phyloP scores from a whole-genome alignment of 2,329 filamentous ascomycete species.

The Trichoderma simmonsii region DNA sequence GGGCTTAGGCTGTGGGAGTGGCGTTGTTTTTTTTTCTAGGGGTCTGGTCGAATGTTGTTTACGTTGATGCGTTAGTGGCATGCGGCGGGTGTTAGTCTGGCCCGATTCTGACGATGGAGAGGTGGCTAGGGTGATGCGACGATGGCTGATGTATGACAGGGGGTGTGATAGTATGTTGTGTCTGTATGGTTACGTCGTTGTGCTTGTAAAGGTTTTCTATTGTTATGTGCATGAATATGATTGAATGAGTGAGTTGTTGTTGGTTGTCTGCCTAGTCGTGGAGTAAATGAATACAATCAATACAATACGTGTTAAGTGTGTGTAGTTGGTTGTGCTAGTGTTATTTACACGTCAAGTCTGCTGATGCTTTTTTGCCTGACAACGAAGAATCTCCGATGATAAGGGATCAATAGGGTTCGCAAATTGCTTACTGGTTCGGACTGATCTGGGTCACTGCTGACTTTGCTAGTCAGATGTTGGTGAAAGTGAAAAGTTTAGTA shows the following conservation, averaged over 20 bases:
- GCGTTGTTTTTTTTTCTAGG: slow-evolving; percentile 10
- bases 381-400: not conserved
- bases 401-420: too few relatives aligned
- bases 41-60: slow-evolving; percentile 2
- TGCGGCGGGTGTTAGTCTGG: not conserved
- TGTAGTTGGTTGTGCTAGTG: not conserved
- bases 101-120: not conserved
- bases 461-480: not conserved
- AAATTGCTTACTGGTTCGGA: not conserved
- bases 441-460: not conserved
- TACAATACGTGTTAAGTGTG: not conserved
- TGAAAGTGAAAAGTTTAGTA: not conserved
- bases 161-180: not conserved
- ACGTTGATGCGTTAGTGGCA: not conserved
- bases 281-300: not conserved
- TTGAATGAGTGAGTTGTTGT: not conserved
- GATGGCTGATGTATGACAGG: not conserved
- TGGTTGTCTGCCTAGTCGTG: not conserved
- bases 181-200: not conserved
- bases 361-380: not conserved
- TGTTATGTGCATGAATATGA: not conserved
- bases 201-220: not conserved
- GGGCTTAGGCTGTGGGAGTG: not conserved
- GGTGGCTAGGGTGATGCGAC: not conserved
- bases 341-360: not conserved